A percentile compares a stretch with the other conserved stretches of the same genome.
These are phyloP conservation scores for Hypericum perforatum DNA, from an alignment of 345 rosid genomes.

Conservation along the genomic window DNA sequence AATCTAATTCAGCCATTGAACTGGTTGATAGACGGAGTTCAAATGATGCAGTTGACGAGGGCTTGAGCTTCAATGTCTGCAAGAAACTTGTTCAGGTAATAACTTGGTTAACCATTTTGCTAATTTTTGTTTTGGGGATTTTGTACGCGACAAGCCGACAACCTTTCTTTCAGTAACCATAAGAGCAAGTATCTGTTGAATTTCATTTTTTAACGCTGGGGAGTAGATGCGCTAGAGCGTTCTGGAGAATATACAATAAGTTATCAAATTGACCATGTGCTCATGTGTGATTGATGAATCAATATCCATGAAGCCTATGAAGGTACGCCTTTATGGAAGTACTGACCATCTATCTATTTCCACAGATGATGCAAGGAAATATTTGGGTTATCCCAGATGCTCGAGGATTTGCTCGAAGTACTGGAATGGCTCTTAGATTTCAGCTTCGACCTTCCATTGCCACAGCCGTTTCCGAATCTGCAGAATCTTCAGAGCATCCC, in stretches of 20 bases:
- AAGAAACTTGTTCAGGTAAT: conserved; percentile 80
- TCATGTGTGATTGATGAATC: no score
- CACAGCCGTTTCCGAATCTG: conserved; percentile 30
- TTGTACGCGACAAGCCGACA: no score
- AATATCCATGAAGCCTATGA: no score
- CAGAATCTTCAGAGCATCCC: conserved; percentile 45
- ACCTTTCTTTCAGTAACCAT: no score
- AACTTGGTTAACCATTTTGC: neutral
- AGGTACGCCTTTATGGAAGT: no score
- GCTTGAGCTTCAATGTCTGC: conserved; percentile 80
- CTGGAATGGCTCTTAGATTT: conserved; percentile 66
- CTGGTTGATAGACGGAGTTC: conserved; percentile 35
- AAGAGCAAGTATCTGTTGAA: no score
- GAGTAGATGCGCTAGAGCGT: no score
- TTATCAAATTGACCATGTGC: no score
- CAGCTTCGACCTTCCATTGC: conserved; percentile 40
- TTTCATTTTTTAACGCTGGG: no score
- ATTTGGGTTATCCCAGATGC: conserved; percentile 54
- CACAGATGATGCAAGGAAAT: conserved; percentile 85
- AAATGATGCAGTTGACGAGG: conserved; percentile 49
- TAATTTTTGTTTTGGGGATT: no score
- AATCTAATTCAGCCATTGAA: conserved; percentile 33
- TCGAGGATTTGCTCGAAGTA: conserved; percentile 53
- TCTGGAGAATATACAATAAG: no score
- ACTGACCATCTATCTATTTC: neutral